Conservation (phyloP, 441 rosid species). For the Adansonia rubrostipa region DNA sequence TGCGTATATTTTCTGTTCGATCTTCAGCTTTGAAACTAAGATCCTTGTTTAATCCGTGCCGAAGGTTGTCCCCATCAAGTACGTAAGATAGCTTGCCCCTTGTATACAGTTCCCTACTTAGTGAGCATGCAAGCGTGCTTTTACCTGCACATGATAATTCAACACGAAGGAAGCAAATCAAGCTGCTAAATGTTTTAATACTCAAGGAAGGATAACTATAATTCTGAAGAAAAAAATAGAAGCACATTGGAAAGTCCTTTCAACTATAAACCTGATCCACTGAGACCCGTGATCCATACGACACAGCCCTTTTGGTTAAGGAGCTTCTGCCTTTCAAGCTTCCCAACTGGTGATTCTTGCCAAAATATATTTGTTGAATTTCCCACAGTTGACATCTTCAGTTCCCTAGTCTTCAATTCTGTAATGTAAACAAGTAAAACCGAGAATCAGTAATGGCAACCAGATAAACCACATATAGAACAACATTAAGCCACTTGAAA, state of each 20-base stretch:
- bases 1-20: constrained; percentile 84
- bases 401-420: constrained; percentile 25
- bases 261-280: constrained; percentile 77
- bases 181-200: neutral
- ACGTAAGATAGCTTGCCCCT: constrained; percentile 75
- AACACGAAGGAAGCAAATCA: neutral
- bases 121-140: constrained; percentile 83
- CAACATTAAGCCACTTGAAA: neutral
- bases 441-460: constrained; percentile 8
- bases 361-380: constrained; percentile 81
- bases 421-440: constrained; percentile 2
- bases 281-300: constrained; percentile 94
- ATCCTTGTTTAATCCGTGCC: constrained; percentile 85
- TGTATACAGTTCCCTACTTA: constrained; percentile 67
- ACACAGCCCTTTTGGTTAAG: constrained; percentile 89
- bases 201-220: neutral
- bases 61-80: constrained; percentile 89
- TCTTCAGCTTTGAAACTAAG: constrained; percentile 84
- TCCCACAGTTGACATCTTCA: constrained; percentile 63
- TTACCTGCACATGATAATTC: constrained; percentile 54
- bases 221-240: neutral
- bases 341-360: constrained; percentile 84
- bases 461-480: neutral
- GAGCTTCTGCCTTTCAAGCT: constrained; percentile 69
- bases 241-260: neutral